Conservation (phyloP, 345 rosid genomes). For the Pugionium dolabratum region DNA sequence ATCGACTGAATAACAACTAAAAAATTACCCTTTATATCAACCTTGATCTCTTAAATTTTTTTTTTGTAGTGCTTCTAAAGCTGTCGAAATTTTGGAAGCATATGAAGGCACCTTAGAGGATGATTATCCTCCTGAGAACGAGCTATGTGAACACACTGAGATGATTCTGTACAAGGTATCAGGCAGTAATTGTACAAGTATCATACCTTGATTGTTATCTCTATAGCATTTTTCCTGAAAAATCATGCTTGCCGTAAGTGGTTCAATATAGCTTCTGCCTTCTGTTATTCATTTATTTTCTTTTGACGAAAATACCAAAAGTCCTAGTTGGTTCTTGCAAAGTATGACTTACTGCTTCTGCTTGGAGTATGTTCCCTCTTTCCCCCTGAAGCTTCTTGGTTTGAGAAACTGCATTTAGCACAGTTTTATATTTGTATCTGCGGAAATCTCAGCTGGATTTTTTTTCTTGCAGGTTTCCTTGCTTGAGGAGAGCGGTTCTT, state of each 20-base stretch:
- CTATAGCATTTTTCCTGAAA: background rate
- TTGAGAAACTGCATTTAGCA: slow-evolving; percentile 22
- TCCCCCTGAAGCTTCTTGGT: background rate
- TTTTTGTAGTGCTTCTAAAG: slow-evolving; percentile 68
- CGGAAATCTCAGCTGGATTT: slow-evolving; percentile 11
- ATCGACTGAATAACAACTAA: background rate
- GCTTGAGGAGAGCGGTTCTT: slow-evolving; percentile 76
- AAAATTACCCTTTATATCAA: background rate
- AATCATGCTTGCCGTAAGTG: background rate
- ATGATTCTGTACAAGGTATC: slow-evolving; percentile 97
- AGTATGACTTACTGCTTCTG: background rate
- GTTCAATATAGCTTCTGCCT: slow-evolving; percentile 6
- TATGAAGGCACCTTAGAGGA: slow-evolving; percentile 99
- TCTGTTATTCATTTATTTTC: slow-evolving; percentile 2
- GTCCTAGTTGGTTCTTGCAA: slow-evolving; percentile 8
- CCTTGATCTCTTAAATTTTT: background rate
- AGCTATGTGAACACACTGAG: slow-evolving; percentile 93
- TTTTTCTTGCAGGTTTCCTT: slow-evolving; percentile 62
- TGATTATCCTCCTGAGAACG: slow-evolving; percentile 98
- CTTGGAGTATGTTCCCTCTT: background rate
- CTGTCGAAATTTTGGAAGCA: slow-evolving; percentile 97
- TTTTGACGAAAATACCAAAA: background rate
- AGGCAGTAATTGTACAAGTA: slow-evolving; percentile 8
- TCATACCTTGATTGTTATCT: slow-evolving; percentile 19
- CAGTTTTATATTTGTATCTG: slow-evolving; percentile 10